Evolutionary conservation across 495 filamentous ascomycete genomes (phyloP).

Genomic region (Ramalina peruviana): DNA sequence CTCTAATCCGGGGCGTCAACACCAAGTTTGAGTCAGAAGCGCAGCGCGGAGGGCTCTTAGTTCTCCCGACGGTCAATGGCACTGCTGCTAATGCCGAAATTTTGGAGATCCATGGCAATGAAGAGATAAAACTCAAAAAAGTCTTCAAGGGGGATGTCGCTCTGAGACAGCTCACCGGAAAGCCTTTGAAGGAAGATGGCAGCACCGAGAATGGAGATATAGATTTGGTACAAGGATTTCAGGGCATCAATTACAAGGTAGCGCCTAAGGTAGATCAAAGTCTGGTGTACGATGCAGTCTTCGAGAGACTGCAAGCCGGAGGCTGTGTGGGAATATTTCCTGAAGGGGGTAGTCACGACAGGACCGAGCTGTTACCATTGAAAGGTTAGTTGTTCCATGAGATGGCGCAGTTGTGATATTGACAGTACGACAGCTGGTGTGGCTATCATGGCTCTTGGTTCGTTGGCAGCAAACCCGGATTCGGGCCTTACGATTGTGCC

Average conservation of each 20-base stretch:
- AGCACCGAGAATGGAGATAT: conserved; percentile 42
- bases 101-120: conserved; percentile 58
- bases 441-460: conserved; percentile 93
- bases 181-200: conserved; percentile 39
- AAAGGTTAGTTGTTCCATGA: conserved; percentile 43
- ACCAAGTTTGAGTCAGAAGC: conserved; percentile 71
- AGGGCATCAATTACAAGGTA: conserved; percentile 71
- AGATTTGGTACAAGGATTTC: conserved; percentile 32
- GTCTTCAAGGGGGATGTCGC: conserved; percentile 60
- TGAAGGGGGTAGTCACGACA: conserved; percentile 93
- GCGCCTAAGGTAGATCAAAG: conserved; percentile 93
- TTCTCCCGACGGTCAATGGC: conserved; percentile 72
- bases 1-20: conserved; percentile 70
- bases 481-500: conserved; percentile 97
- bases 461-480: conserved; percentile 73
- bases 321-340: conserved; percentile 96
- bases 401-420: background rate
- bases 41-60: conserved; percentile 68
- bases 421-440: conserved; percentile 57
- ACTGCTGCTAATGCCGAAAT: conserved; percentile 67
- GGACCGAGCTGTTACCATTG: conserved; percentile 80
- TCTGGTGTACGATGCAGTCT: conserved; percentile 86
- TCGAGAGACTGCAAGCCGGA: conserved; percentile 60
- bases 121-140: conserved; percentile 77
- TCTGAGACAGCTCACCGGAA: conserved; percentile 64